These are phyloP conservation scores for Suhomyces guaymorum DNA, from an alignment of 1,139 yeast species.

Conservation along the genomic window DNA sequence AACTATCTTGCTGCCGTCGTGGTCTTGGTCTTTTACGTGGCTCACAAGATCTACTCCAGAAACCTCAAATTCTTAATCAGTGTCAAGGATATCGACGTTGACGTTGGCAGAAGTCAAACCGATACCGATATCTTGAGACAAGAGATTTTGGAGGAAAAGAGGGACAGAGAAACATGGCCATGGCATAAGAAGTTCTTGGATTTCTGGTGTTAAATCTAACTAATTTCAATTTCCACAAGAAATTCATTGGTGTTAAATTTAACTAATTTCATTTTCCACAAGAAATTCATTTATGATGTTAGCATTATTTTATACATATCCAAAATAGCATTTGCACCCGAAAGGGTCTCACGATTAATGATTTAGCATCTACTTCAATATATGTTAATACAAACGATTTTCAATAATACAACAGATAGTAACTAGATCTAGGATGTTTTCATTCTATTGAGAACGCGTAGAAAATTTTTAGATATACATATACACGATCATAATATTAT, in stretches of 20 bases:
- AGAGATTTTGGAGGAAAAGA: constrained; percentile 64
- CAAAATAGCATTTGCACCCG: neutral
- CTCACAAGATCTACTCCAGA: constrained; percentile 38
- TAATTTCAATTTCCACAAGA: too few relatives aligned
- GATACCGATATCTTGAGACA: constrained; percentile 64
- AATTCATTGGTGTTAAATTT: constrained; percentile 67
- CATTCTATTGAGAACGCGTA: too few relatives aligned
- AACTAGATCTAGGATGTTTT: too few relatives aligned
- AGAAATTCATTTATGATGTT: too few relatives aligned
- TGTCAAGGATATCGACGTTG: constrained; percentile 56
- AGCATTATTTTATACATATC: too few relatives aligned
- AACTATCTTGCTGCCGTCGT: constrained; percentile 39
- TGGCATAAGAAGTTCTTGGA: constrained; percentile 49
- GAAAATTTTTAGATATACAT: too few relatives aligned
- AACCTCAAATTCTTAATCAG: constrained; percentile 30
- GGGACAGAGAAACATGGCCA: constrained; percentile 49
- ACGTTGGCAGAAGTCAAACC: constrained; percentile 65
- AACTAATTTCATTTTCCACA: too few relatives aligned
- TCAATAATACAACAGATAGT: too few relatives aligned
- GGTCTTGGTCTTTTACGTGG: constrained; percentile 31
- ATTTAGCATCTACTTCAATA: too few relatives aligned
- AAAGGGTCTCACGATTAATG: constrained; percentile 3
- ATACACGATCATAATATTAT: too few relatives aligned
- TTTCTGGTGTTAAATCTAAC: constrained; percentile 61
- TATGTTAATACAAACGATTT: too few relatives aligned